Conservation (phyloP, 805 yeast genomes). For the Nakazawaea pomicola region DNA sequence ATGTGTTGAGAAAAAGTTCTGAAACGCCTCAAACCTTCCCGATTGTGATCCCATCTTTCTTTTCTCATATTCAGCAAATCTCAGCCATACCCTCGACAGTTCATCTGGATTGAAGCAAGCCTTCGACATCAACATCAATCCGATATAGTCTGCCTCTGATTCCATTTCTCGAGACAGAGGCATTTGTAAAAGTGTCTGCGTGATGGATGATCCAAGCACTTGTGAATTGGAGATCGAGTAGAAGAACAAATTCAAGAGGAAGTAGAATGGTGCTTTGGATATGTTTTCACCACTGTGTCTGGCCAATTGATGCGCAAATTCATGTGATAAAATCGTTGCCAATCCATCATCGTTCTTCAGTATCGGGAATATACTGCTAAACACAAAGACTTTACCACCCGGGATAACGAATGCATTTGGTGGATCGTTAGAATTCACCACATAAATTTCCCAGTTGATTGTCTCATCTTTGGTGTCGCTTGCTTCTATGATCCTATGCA, state of each 20-base stretch:
- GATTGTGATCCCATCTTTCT: conserved; percentile 23
- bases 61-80: conserved; percentile 64
- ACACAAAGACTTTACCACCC: conserved; percentile 92
- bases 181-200: conserved; percentile 56
- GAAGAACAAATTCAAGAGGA: conserved; percentile 45
- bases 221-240: conserved; percentile 60
- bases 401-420: conserved; percentile 97
- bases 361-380: conserved; percentile 70
- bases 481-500: conserved; percentile 58
- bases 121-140: conserved; percentile 83
- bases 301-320: conserved; percentile 90
- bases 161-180: conserved; percentile 95
- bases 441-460: conserved; percentile 73
- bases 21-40: too few relatives aligned
- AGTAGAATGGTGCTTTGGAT: conserved; percentile 70
- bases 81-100: conserved; percentile 73
- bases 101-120: conserved; percentile 82
- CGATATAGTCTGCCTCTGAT: conserved; percentile 93
- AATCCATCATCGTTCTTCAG: conserved; percentile 83
- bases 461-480: conserved; percentile 29
- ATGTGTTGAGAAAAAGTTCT: conserved; percentile 82
- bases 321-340: conserved; percentile 94
- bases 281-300: conserved; percentile 85
- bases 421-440: conserved; percentile 68
- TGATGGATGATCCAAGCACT: conserved; percentile 42